These are phyloP conservation scores for Fusarium dlaminii DNA, from an alignment of 2,329 filamentous ascomycete genomes.

Conservation along the genomic window DNA sequence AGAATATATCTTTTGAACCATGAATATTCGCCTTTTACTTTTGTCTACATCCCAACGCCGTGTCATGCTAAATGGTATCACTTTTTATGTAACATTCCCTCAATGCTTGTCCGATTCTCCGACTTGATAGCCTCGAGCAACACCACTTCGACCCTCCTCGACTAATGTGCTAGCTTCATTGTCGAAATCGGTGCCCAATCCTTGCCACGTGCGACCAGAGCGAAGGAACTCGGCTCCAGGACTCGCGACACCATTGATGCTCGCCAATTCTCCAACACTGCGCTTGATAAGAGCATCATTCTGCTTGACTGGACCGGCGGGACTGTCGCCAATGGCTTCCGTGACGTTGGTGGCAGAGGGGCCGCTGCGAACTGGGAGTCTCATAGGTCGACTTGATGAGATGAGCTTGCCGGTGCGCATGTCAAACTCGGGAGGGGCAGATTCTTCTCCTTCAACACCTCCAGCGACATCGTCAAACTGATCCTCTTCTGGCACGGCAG, in stretches of 20 bases:
- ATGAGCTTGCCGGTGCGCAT: slow-evolving; percentile 87
- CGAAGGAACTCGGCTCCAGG: slow-evolving; percentile 89
- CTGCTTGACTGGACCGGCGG: neutral
- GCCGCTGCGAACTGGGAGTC: slow-evolving; percentile 49
- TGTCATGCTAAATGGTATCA: slow-evolving; percentile 24
- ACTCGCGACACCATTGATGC: slow-evolving; percentile 86
- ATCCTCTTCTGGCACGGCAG: slow-evolving; percentile 19
- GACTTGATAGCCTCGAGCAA: slow-evolving; percentile 88
- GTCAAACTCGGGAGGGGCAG: slow-evolving; percentile 89
- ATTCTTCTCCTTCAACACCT: slow-evolving; percentile 71
- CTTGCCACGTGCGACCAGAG: slow-evolving; percentile 88
- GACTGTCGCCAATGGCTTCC: neutral
- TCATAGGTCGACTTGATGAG: slow-evolving; percentile 80
- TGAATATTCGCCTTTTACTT: neutral
- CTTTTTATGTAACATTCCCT: neutral
- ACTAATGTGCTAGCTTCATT: slow-evolving; percentile 71
- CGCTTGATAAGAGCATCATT: slow-evolving; percentile 65
- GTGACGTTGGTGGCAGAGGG: neutral
- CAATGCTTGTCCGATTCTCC: slow-evolving; percentile 59
- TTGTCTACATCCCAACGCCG: slow-evolving; percentile 29
- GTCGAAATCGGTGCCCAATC: slow-evolving; percentile 86
- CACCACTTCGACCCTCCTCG: slow-evolving; percentile 86
- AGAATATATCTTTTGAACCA: neutral
- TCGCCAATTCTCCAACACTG: slow-evolving; percentile 73
- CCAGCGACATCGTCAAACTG: slow-evolving; percentile 50